phyloP scores from a whole-genome alignment of 148 eudicot species.

The Rhododendron molle region DNA sequence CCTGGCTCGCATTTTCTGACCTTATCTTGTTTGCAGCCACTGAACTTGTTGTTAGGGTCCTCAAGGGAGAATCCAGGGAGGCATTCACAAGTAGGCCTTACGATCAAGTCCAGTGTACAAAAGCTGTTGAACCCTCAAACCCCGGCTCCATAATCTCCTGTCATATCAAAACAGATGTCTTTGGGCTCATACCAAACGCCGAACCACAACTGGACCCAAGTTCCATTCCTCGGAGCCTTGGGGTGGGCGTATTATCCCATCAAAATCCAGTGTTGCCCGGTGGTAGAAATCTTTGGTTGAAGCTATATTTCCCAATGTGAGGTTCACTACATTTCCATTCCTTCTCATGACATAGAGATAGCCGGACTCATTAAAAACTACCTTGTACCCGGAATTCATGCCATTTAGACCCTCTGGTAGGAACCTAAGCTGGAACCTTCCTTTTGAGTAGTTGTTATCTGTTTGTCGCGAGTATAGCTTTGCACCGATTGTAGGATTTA shows the following conservation, averaged over 20 bases:
- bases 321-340: not conserved
- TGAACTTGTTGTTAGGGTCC: slow-evolving; percentile 17
- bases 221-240: not conserved
- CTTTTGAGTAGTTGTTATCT: slow-evolving; percentile 18
- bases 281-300: slow-evolving; percentile 6
- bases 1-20: slow-evolving; percentile 7
- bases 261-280: slow-evolving; percentile 15
- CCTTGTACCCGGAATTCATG: slow-evolving; percentile 2
- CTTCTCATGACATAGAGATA: not conserved
- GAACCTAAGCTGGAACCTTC: slow-evolving; percentile 24
- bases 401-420: not conserved
- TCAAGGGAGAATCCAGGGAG: slow-evolving; percentile 17
- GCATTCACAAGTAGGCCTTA: slow-evolving; percentile 24
- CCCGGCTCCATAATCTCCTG: too few species aligned
- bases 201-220: not conserved
- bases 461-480: slow-evolving; percentile 6
- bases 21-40: slow-evolving; percentile 18
- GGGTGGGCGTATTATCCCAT: slow-evolving; percentile 24
- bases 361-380: slow-evolving; percentile 14
- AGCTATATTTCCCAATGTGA: not conserved
- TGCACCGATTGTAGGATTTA: not conserved
- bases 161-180: too few species aligned
- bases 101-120: slow-evolving; percentile 1
- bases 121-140: too few species aligned
- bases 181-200: too few species aligned